Evolutionary conservation across 139 green algal genomes (phyloP).

Genomic region (Astrephomene gubernaculifera): DNA sequence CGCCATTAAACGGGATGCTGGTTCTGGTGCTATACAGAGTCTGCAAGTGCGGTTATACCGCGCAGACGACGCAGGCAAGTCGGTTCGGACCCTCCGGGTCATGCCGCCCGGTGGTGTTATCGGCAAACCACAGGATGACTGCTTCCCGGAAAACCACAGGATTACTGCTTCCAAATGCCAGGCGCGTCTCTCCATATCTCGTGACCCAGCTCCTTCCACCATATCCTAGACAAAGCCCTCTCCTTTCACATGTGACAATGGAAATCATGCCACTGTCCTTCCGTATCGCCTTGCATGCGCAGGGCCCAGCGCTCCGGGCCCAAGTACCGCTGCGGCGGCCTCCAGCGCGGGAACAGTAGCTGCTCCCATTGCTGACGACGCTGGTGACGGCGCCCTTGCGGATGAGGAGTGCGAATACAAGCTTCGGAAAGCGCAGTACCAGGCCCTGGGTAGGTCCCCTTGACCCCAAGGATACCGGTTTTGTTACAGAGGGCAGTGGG

Average conservation of each 20-base stretch:
- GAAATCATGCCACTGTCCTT: no score
- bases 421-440: slow-evolving; percentile 19
- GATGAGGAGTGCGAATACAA: slow-evolving; percentile 12
- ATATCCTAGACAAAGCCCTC: no score
- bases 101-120: no score
- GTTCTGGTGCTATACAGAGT: background rate
- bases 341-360: background rate
- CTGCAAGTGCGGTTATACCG: slow-evolving; percentile 16
- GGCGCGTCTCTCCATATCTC: no score
- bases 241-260: no score
- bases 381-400: background rate
- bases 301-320: background rate
- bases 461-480: background rate
- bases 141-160: no score
- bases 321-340: background rate
- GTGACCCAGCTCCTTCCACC: no score
- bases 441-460: slow-evolving; percentile 12
- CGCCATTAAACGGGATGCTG: slow-evolving; percentile 19
- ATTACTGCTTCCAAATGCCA: no score
- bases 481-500: background rate
- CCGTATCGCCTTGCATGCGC: background rate
- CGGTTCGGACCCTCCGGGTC: no score
- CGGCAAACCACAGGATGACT: no score
- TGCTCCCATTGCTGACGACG: background rate
- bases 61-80: background rate